phyloP scores from a whole-genome alignment of 371 early-diverging fungal genomes.

The Mucor velutinosus region DNA sequence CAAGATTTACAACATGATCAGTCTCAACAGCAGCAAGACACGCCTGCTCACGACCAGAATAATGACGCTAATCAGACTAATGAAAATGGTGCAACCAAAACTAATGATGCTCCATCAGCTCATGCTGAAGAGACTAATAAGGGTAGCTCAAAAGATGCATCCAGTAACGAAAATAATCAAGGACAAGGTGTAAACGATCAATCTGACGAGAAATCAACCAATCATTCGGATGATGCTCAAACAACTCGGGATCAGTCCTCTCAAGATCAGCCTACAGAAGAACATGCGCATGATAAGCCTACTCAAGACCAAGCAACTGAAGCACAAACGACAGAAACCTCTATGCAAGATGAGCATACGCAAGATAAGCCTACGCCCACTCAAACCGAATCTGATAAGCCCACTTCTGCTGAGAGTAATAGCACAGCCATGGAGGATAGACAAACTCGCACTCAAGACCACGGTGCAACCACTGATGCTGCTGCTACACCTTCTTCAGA shows the following conservation, averaged over 20 bases:
- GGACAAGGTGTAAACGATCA: background rate
- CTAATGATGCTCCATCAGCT: background rate
- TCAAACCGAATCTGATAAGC: background rate
- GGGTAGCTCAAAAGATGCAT: background rate
- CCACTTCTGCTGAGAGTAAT: background rate
- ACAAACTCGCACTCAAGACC: background rate
- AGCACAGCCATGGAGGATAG: background rate
- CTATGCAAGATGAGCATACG: too few species aligned
- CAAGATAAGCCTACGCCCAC: background rate
- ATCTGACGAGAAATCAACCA: background rate
- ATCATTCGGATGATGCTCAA: background rate
- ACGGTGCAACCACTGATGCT: background rate
- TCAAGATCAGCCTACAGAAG: background rate
- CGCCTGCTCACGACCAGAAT: background rate
- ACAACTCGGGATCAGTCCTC: background rate
- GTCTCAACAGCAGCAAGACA: too few species aligned
- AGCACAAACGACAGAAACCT: too few species aligned
- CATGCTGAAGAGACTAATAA: constrained; percentile 3
- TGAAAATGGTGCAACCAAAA: constrained; percentile 1
- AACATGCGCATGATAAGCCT: too few species aligned
- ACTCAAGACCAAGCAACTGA: too few species aligned
- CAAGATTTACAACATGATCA: too few species aligned
- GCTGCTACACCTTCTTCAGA: background rate
- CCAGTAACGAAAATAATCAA: background rate
- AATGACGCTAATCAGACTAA: background rate